Conservation (phyloP, 495 filamentous ascomycete species). For the Elasticomyces elasticus region DNA sequence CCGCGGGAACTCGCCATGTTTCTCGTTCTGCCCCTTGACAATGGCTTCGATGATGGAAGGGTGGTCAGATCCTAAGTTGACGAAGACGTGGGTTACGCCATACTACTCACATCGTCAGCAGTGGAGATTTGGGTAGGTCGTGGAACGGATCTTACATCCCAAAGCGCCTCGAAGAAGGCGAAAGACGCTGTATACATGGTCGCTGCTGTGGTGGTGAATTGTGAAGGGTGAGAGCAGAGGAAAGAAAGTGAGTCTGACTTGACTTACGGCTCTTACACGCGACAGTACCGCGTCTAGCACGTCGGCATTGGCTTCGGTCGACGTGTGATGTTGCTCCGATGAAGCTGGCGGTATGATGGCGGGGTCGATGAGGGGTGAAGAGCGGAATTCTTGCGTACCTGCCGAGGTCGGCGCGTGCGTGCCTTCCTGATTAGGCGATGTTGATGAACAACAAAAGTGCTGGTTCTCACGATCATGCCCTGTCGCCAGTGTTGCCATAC, state of each 20-base stretch:
- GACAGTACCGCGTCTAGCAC: too few species aligned
- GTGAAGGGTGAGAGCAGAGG: not conserved
- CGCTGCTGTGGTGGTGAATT: not conserved
- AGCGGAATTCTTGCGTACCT: too few species aligned
- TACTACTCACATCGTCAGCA: constrained; percentile 42
- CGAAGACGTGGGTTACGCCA: constrained; percentile 81
- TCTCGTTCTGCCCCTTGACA: constrained; percentile 69
- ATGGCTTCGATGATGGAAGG: constrained; percentile 93
- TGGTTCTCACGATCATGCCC: too few species aligned
- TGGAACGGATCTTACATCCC: constrained; percentile 43
- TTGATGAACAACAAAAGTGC: too few species aligned
- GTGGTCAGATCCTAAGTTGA: constrained; percentile 92
- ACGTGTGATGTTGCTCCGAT: not conserved
- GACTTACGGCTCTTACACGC: not conserved
- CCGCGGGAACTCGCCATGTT: constrained; percentile 58
- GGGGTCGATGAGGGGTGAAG: too few species aligned
- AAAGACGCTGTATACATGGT: constrained; percentile 58
- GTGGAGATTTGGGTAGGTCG: not conserved
- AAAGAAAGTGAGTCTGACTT: not conserved
- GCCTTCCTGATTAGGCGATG: too few species aligned
- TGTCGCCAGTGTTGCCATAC: too few species aligned
- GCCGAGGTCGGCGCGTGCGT: too few species aligned
- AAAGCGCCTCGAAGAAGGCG: constrained; percentile 92
- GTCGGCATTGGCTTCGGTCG: not conserved
- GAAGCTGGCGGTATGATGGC: too few species aligned